These are phyloP conservation scores for Torulaspora indica DNA, from an alignment of 805 yeast genomes.

Conservation along the genomic window DNA sequence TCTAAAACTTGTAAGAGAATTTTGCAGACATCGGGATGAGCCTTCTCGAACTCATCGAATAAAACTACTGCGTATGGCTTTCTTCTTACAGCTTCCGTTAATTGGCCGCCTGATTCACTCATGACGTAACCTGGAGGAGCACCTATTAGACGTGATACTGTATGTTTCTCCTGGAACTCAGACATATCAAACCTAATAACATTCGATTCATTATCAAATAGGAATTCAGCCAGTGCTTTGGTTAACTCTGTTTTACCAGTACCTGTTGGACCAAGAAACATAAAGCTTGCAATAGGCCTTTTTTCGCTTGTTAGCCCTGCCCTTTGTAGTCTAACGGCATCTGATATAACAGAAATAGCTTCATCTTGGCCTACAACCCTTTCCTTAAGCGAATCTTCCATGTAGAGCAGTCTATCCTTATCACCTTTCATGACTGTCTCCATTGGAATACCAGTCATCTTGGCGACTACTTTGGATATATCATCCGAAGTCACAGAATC, in stretches of 20 bases:
- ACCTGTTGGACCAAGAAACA: constrained; percentile 98
- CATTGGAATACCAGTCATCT: constrained; percentile 95
- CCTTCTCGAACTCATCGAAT: constrained; percentile 96
- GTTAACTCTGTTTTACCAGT: constrained; percentile 97
- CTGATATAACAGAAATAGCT: constrained; percentile 83
- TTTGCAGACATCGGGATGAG: constrained; percentile 93
- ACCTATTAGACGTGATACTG: constrained; percentile 86
- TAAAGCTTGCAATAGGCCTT: constrained; percentile 93
- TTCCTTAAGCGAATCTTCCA: constrained; percentile 73
- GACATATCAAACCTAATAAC: constrained; percentile 96
- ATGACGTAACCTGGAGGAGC: constrained; percentile 99
- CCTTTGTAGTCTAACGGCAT: constrained; percentile 92
- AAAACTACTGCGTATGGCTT: constrained; percentile 90
- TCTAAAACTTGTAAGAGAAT: constrained; percentile 86
- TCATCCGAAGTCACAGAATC: constrained; percentile 94
- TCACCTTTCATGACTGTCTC: constrained; percentile 90
- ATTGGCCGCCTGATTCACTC: constrained; percentile 87
- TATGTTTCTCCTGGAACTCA: constrained; percentile 92
- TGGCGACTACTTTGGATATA: constrained; percentile 84
- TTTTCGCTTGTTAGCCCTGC: constrained; percentile 94
- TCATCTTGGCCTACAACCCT: constrained; percentile 95
- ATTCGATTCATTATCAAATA: constrained; percentile 83
- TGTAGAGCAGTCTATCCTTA: constrained; percentile 79
- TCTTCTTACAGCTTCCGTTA: constrained; percentile 92
- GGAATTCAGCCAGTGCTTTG: constrained; percentile 83